These are phyloP conservation scores for Fusarium sp. DNA, from an alignment of 2,329 filamentous ascomycete genomes.

Conservation along the genomic window DNA sequence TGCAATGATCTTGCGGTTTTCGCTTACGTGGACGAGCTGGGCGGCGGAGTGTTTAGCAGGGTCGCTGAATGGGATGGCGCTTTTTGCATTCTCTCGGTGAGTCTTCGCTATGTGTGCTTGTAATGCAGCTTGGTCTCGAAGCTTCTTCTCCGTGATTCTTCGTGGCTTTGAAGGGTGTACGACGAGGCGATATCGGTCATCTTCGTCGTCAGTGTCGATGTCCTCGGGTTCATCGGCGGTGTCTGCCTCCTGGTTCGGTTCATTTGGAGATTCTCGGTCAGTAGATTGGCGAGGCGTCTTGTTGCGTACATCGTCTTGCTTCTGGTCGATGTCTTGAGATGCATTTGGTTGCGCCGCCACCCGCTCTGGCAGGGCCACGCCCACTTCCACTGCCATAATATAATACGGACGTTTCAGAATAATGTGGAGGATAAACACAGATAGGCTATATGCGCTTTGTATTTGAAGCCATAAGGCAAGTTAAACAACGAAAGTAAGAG, in stretches of 20 bases:
- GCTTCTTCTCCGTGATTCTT: constrained; percentile 62
- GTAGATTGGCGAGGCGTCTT: background rate
- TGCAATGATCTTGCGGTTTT: constrained; percentile 72
- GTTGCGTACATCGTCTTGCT: background rate
- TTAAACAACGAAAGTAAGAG: background rate
- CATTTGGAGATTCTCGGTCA: background rate
- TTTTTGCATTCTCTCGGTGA: constrained; percentile 53
- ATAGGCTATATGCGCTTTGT: background rate
- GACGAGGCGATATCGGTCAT: constrained; percentile 48
- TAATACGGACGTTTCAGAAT: background rate
- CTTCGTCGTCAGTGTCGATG: constrained; percentile 42
- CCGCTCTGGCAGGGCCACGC: background rate
- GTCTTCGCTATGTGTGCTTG: constrained; percentile 58
- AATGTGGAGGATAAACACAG: background rate
- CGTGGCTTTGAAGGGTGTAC: constrained; percentile 52
- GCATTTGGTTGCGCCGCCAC: background rate
- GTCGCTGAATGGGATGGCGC: constrained; percentile 45
- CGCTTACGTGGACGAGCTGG: constrained; percentile 53
- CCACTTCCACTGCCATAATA: background rate
- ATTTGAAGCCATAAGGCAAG: background rate
- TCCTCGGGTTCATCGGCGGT: constrained; percentile 22
- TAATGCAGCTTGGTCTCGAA: constrained; percentile 65
- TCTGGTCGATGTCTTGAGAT: background rate
- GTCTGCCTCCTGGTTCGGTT: background rate
- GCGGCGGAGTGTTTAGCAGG: constrained; percentile 51